Conservation (phyloP, 192 early-diverging fungal species). For the Podila epigama region DNA sequence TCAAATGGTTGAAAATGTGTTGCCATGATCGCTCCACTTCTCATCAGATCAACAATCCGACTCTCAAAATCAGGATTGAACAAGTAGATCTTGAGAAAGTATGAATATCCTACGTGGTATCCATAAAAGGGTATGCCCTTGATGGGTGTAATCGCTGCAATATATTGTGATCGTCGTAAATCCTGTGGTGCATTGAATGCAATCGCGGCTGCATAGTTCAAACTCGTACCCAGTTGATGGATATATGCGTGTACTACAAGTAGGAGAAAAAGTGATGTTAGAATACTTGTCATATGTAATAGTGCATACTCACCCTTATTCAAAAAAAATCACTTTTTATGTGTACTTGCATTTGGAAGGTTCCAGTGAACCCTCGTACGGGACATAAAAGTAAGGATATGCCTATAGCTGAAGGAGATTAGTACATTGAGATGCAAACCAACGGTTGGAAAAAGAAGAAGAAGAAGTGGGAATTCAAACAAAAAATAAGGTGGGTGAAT, state of each 20-base stretch:
- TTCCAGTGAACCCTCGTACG: conserved; percentile 61
- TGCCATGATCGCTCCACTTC: conserved; percentile 77
- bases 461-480: no score
- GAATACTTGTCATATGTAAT: conserved; percentile 32
- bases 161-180: conserved; percentile 39
- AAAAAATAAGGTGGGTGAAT: no score
- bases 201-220: conserved; percentile 77
- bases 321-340: background rate
- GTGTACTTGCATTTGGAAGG: conserved; percentile 20
- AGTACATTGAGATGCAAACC: no score
- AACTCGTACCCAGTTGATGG: conserved; percentile 60
- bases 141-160: conserved; percentile 75
- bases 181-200: conserved; percentile 36
- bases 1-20: conserved; percentile 76
- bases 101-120: conserved; percentile 70
- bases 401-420: conserved; percentile 52
- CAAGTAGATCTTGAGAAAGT: conserved; percentile 81
- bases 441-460: no score
- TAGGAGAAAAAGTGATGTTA: conserved; percentile 5
- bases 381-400: conserved; percentile 86
- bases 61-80: conserved; percentile 65
- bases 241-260: conserved; percentile 53
- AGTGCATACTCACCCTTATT: background rate
- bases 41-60: conserved; percentile 70
- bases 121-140: conserved; percentile 92